Base-by-base conservation (phyloP, 2,329 filamentous ascomycete species). In the Aspergillus hiratsukae region DNA sequence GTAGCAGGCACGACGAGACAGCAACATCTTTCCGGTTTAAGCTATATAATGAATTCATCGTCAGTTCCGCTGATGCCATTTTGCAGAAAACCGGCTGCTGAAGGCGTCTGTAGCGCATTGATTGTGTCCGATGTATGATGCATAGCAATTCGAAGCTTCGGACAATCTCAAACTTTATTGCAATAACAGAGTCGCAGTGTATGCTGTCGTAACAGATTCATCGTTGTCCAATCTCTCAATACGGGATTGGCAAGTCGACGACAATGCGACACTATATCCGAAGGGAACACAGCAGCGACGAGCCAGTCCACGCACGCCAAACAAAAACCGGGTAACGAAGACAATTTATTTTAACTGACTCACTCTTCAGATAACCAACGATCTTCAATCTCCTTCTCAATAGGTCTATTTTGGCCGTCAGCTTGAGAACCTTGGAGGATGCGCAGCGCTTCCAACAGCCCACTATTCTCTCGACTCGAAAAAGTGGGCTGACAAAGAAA, bases 1-100 rank as follows among this genome's bases (percentile, higher is more conserved):
- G 82, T 90, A 90, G 83, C 89, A 92, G 68, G 88, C 88, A 78
- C 89, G 87, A 77, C 89, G 88, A 73, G 88, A 90, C 68, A 91
- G 89, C 78, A 89, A 88, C 88, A 91, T 92, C 66, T 71, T 80
- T 72, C 52, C 58, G 58, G 56, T 63, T 58, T 64, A 60, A 53
- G 48, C 48, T 61, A 60, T 21, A 51, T 52, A 28, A 46, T 49
- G 21, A 50, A 5, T 51, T 50, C 28, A 29, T 23, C 46, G 45
- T 54, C 57, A 62, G 61, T 14, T 27, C 43, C 21, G 43, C 43
- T 46, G 43, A 46, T 43, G 21, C 40, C 43, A 25, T 27, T 14
- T 46, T 25, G 21, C 21, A 46, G 14, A 14, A 25, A 46, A 21
- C 23, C 43, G 21, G 3, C 43, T 14, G 19, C 23, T 7, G 43